These are phyloP conservation scores for Naganishia antarctica DNA, from an alignment of 768 basidiomycete species.

Conservation along the genomic window DNA sequence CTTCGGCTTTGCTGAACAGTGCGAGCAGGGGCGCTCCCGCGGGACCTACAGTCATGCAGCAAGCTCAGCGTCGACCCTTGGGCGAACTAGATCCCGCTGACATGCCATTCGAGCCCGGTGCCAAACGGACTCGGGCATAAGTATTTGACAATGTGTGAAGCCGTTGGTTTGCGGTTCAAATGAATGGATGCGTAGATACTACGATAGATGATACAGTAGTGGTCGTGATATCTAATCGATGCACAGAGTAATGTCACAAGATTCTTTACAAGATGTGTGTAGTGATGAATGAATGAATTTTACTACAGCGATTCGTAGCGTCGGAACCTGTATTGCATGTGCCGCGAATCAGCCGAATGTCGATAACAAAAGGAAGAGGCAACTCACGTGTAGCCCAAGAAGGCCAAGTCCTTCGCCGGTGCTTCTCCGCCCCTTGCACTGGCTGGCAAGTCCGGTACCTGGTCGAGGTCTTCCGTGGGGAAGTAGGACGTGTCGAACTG, in stretches of 20 bases:
- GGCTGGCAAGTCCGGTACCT: conserved; percentile 57
- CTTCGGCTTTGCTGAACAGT: neutral
- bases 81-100: conserved; percentile 14
- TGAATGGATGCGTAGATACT: conserved; percentile 4
- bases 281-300: conserved; percentile 2
- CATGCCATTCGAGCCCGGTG: conserved; percentile 14
- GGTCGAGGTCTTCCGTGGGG: conserved; percentile 88
- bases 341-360: neutral
- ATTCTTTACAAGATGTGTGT: neutral
- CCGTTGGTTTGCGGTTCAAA: neutral
- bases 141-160: too few relatives aligned
- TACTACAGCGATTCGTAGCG: conserved; percentile 44
- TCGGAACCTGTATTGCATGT: conserved; percentile 36
- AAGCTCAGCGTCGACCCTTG: conserved; percentile 8
- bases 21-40: neutral
- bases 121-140: conserved; percentile 6
- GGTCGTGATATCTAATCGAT: neutral
- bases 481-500: conserved; percentile 98
- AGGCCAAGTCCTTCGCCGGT: conserved; percentile 58
- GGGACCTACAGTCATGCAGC: neutral
- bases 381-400: conserved; percentile 55
- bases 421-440: conserved; percentile 49
- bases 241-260: conserved; percentile 1
- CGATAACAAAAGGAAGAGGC: neutral
- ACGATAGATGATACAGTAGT: conserved; percentile 13